A percentile compares a stretch with the other conserved stretches of the same genome.
Evolutionary conservation across 1,284 basidiomycete species (phyloP).

Genomic region (Coniferiporia weirii): DNA sequence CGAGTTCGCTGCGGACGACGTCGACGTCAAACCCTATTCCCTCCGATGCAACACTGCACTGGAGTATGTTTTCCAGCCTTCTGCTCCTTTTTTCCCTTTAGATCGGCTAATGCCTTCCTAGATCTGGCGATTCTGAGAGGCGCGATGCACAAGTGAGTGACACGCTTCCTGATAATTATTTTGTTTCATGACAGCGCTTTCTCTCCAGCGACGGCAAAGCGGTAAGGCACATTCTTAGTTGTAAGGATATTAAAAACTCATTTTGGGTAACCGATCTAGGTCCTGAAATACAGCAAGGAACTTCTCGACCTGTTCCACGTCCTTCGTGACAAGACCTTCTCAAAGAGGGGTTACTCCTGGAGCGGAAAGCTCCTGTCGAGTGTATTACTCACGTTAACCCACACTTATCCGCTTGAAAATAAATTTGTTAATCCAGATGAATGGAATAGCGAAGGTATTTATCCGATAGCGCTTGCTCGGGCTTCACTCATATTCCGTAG

Average conservation of each 20-base stretch:
- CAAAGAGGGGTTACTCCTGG: slow-evolving; percentile 83
- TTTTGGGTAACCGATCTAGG: slow-evolving; percentile 31
- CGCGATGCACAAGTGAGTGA: slow-evolving; percentile 63
- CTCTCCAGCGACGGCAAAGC: slow-evolving; percentile 52
- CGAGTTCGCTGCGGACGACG: slow-evolving; percentile 80
- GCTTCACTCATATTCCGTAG: slow-evolving; percentile 30
- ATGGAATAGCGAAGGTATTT: slow-evolving; percentile 67
- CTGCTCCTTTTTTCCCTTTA: background rate
- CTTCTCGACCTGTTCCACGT: slow-evolving; percentile 63
- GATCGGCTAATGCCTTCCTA: slow-evolving; percentile 24
- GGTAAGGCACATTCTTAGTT: slow-evolving; percentile 33
- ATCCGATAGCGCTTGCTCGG: background rate
- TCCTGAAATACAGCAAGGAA: slow-evolving; percentile 60
- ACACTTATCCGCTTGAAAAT: slow-evolving; percentile 81
- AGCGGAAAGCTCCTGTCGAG: slow-evolving; percentile 77
- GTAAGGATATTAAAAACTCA: background rate
- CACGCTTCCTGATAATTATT: slow-evolving; percentile 9
- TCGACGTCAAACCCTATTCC: slow-evolving; percentile 67
- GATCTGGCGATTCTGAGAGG: slow-evolving; percentile 67
- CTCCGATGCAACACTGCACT: slow-evolving; percentile 85
- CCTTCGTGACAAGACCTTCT: slow-evolving; percentile 67
- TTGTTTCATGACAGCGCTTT: slow-evolving; percentile 33
- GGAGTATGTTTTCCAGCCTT: slow-evolving; percentile 51
- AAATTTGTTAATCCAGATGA: slow-evolving; percentile 79
- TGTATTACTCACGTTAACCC: slow-evolving; percentile 69